Conservation (phyloP, 2,329 filamentous ascomycete genomes). For the Pezicula carpinea region DNA sequence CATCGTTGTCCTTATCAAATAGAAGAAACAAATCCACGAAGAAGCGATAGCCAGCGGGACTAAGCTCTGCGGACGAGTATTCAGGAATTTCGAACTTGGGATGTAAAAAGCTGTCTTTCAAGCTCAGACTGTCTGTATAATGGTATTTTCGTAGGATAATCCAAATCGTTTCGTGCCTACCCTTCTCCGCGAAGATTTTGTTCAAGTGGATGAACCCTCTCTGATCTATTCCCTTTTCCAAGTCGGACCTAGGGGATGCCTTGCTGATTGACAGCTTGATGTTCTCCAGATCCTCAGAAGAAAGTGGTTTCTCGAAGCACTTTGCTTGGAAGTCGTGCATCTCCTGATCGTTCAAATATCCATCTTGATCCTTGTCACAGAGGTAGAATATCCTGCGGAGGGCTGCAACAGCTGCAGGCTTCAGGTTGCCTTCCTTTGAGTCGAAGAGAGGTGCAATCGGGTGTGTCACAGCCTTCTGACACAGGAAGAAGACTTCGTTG, state of each 20-base stretch:
- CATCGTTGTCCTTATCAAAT: conserved; percentile 97
- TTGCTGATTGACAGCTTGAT: conserved; percentile 86
- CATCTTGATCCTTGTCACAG: conserved; percentile 94
- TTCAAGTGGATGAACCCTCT: conserved; percentile 85
- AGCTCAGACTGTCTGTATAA: conserved; percentile 89
- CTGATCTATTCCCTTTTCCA: conserved; percentile 71
- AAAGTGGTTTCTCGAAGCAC: conserved; percentile 85
- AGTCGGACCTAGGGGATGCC: conserved; percentile 55
- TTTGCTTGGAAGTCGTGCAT: conserved; percentile 87
- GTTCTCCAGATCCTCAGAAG: conserved; percentile 76
- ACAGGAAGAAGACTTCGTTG: conserved; percentile 95
- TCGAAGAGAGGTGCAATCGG: conserved; percentile 96
- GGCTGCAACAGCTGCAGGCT: conserved; percentile 83
- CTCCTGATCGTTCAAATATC: conserved; percentile 83
- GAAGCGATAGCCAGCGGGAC: conserved; percentile 91
- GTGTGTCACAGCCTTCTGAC: conserved; percentile 96
- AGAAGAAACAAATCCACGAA: conserved; percentile 94
- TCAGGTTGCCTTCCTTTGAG: conserved; percentile 84
- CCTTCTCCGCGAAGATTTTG: conserved; percentile 95
- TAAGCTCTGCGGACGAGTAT: conserved; percentile 87
- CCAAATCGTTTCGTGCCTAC: conserved; percentile 97
- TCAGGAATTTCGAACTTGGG: conserved; percentile 93
- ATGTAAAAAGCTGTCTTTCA: conserved; percentile 86
- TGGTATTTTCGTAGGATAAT: conserved; percentile 92
- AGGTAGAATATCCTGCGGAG: conserved; percentile 90